A percentile compares a stretch with the other conserved stretches of the same genome.
Evolutionary conservation across 2,329 filamentous ascomycete genomes (phyloP).

Genomic region (Huntiella decipiens): DNA sequence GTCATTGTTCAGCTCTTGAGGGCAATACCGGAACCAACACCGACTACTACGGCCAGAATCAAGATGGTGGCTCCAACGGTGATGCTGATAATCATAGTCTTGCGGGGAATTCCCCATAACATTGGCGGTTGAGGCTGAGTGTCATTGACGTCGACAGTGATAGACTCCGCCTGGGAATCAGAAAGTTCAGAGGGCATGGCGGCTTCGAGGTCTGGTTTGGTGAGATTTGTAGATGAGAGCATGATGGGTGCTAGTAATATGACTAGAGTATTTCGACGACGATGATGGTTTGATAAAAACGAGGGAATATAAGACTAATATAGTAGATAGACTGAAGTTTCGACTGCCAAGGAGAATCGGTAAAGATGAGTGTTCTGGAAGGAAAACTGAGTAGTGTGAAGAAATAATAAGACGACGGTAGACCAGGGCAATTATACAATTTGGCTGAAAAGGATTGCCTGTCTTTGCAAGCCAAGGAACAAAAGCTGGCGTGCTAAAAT

Average conservation of each 20-base stretch:
- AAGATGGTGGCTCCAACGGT: slow-evolving; percentile 12
- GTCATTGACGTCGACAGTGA: not conserved
- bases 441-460: not conserved
- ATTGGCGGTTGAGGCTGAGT: slow-evolving; percentile 7
- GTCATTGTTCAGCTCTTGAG: slow-evolving; percentile 10
- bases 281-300: too few relatives aligned
- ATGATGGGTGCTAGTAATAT: not conserved
- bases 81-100: slow-evolving; percentile 14
- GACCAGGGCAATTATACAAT: not conserved
- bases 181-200: not conserved
- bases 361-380: too few relatives aligned
- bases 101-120: slow-evolving; percentile 14
- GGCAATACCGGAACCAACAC: slow-evolving; percentile 14
- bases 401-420: not conserved
- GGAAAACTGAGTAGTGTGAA: not conserved
- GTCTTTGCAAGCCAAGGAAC: too few relatives aligned
- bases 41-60: slow-evolving; percentile 14
- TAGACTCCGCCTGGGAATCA: not conserved
- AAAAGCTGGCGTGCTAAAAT: too few relatives aligned
- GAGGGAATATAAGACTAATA: too few relatives aligned
- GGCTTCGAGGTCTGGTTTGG: slow-evolving; percentile 5
- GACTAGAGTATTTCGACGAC: not conserved
- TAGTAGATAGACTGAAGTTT: too few relatives aligned
- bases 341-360: too few relatives aligned
- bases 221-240: not conserved